phyloP scores from a whole-genome alignment of 768 basidiomycete genomes.

The Hebeloma cylindrosporum region DNA sequence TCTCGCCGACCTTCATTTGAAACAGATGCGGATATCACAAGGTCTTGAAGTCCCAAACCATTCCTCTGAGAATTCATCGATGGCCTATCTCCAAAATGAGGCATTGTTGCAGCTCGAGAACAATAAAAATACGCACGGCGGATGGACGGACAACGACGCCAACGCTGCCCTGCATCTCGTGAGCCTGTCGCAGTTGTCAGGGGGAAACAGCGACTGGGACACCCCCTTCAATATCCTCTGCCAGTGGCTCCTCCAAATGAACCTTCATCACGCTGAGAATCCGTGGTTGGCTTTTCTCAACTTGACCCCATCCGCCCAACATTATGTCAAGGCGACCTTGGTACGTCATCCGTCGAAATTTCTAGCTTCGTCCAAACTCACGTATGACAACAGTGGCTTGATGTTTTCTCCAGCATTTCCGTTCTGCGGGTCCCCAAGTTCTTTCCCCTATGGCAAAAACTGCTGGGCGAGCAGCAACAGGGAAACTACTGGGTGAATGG shows the following conservation, averaged over 20 bases:
- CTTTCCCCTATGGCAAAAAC: conserved; percentile 60
- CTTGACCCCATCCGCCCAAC: conserved; percentile 53
- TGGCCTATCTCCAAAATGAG: conserved; percentile 66
- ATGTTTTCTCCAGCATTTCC: conserved; percentile 70
- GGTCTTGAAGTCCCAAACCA: conserved; percentile 57
- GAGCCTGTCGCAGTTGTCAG: conserved; percentile 69
- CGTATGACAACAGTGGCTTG: conserved; percentile 59
- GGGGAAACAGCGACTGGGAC: conserved; percentile 69
- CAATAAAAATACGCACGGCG: conserved; percentile 52
- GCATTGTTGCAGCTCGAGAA: conserved; percentile 62
- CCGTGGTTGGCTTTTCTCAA: conserved; percentile 56
- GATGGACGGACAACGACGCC: conserved; percentile 67
- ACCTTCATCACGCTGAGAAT: conserved; percentile 62
- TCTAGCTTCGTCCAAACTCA: conserved; percentile 2
- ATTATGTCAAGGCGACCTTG: conserved; percentile 69
- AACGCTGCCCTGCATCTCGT: conserved; percentile 78
- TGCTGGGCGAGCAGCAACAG: conserved; percentile 62
- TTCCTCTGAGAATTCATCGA: conserved; percentile 55
- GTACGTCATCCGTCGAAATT: conserved; percentile 43
- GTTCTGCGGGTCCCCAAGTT: conserved; percentile 63
- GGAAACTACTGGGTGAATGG: conserved; percentile 46
- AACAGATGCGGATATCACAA: conserved; percentile 57
- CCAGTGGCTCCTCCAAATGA: conserved; percentile 74
- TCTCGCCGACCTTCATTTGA: conserved; percentile 70
- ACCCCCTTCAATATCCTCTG: conserved; percentile 66